phyloP scores from a whole-genome alignment of 192 early-diverging fungal genomes.

The Neocallimastix lanati region DNA sequence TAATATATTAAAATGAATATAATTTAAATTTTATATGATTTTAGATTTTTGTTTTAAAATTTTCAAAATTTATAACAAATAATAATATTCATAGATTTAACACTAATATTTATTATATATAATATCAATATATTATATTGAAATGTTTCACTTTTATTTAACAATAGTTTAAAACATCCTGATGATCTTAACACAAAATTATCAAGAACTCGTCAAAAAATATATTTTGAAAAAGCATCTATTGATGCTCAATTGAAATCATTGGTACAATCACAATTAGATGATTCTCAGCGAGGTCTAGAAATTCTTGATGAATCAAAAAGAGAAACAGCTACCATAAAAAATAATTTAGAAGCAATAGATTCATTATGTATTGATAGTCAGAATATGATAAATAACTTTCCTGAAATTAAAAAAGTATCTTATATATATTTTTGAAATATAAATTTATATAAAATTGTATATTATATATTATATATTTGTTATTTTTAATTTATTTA shows the following conservation, averaged over 20 bases:
- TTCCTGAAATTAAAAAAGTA: slow-evolving; percentile 74
- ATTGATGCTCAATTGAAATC: slow-evolving; percentile 93
- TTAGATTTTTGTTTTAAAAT: too few relatives aligned
- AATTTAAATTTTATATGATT: too few relatives aligned
- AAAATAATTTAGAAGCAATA: slow-evolving; percentile 59
- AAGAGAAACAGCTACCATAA: slow-evolving; percentile 40
- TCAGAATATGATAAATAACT: slow-evolving; percentile 74
- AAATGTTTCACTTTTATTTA: too few relatives aligned
- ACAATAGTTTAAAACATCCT: slow-evolving; percentile 48
- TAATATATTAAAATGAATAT: too few relatives aligned
- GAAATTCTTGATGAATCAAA: slow-evolving; percentile 50
- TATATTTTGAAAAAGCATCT: slow-evolving; percentile 71
- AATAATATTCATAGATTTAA: too few relatives aligned
- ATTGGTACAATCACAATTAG: slow-evolving; percentile 77
- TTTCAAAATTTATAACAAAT: too few relatives aligned
- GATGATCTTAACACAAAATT: slow-evolving; percentile 86
- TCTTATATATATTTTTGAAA: background rate
- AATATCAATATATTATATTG: too few relatives aligned
- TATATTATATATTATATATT: background rate
- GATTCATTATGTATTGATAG: slow-evolving; percentile 72
- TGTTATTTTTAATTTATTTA: background rate
- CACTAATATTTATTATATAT: too few relatives aligned
- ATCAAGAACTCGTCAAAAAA: slow-evolving; percentile 53
- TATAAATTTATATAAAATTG: background rate
- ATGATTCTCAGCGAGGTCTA: slow-evolving; percentile 72